phyloP scores from a whole-genome alignment of 2,329 filamentous ascomycete species.

The Fusarium staphyleae region DNA sequence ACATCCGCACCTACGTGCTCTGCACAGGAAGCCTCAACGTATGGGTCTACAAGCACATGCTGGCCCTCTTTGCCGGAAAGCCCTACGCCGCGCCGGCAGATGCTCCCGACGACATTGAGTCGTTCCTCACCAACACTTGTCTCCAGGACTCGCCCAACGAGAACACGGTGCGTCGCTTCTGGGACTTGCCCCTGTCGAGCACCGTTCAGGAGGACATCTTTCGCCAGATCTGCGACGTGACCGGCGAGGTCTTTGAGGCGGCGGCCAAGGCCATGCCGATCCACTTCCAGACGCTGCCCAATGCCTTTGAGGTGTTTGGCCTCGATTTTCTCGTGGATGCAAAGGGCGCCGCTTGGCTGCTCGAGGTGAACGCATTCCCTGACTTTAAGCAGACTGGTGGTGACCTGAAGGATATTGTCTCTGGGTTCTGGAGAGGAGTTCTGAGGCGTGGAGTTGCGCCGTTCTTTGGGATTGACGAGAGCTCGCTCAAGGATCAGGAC shows the following conservation, averaged over 20 bases:
- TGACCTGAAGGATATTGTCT: conserved; percentile 74
- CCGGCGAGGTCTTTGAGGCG: conserved; percentile 83
- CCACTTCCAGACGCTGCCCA: conserved; percentile 89
- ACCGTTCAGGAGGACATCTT: conserved; percentile 70
- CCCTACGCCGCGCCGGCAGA: conserved; percentile 72
- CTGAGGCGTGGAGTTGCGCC: conserved; percentile 69
- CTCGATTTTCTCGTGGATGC: conserved; percentile 86
- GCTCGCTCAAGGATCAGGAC: conserved; percentile 31
- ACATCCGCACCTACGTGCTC: conserved; percentile 91
- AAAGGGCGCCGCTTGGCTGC: conserved; percentile 70
- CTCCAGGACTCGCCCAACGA: conserved; percentile 71
- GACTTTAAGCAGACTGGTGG: conserved; percentile 95
- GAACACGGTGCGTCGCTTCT: conserved; percentile 77
- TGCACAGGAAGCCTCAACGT: conserved; percentile 79
- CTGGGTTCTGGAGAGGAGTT: conserved; percentile 77
- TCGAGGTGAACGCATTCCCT: conserved; percentile 96
- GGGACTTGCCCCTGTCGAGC: conserved; percentile 62
- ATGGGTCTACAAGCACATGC: conserved; percentile 89
- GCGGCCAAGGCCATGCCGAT: conserved; percentile 83
- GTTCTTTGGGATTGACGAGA: conserved; percentile 64
- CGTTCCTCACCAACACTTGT: conserved; percentile 95
- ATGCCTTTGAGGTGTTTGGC: conserved; percentile 92
- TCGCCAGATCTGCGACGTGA: conserved; percentile 74
- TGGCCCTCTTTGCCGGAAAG: conserved; percentile 86
- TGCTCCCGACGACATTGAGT: conserved; percentile 61